These are phyloP conservation scores for Poa pratensis DNA, from an alignment of 176 grass and related monocot genomes.

Conservation along the genomic window DNA sequence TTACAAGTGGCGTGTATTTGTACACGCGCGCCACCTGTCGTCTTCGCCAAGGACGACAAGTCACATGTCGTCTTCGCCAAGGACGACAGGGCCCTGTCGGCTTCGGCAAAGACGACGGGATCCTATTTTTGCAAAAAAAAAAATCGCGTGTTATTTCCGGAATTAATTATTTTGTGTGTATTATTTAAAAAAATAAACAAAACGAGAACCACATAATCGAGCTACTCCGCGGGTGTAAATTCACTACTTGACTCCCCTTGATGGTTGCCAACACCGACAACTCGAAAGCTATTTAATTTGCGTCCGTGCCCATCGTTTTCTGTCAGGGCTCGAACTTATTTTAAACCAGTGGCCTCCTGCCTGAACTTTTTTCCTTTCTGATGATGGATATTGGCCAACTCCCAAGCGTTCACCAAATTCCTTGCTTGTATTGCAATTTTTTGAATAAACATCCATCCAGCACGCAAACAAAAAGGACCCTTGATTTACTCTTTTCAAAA, in stretches of 20 bases:
- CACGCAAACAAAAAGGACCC: background rate
- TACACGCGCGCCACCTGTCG: too few relatives aligned
- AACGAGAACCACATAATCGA: background rate
- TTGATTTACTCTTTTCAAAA: background rate
- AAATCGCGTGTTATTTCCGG: too few relatives aligned
- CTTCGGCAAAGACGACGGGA: too few relatives aligned
- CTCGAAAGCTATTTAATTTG: background rate
- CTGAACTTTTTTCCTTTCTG: background rate
- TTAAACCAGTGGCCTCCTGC: background rate
- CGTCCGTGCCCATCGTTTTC: background rate
- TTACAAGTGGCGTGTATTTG: too few relatives aligned
- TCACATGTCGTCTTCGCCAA: too few relatives aligned
- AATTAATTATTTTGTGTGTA: too few relatives aligned
- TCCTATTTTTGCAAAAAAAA: too few relatives aligned
- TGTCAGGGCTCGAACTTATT: background rate
- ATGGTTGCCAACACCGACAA: background rate
- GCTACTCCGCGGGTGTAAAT: background rate
- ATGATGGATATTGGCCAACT: background rate
- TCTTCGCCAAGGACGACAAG: too few relatives aligned
- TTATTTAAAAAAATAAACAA: too few relatives aligned
- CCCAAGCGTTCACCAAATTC: background rate
- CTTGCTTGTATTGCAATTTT: background rate
- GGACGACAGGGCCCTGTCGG: too few relatives aligned
- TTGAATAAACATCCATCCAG: background rate
- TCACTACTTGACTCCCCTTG: background rate